Conservation (phyloP, 129 eudicot species). For the Flaveria sonorensis region DNA sequence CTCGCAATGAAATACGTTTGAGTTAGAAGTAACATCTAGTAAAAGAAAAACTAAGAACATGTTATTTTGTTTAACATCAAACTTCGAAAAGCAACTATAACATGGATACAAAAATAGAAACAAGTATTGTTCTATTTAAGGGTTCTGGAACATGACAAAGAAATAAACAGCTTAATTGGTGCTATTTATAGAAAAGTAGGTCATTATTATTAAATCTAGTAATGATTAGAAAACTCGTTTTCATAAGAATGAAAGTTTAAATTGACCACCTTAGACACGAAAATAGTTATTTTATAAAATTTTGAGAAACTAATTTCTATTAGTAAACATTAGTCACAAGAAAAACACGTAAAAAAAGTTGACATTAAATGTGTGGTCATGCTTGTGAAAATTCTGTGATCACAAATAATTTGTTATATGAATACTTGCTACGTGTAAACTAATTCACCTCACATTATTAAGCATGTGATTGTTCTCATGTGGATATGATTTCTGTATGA, state of each 20-base stretch:
- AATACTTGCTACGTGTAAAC: background rate
- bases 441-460: background rate
- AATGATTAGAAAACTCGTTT: background rate
- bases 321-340: background rate
- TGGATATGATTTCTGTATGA: background rate
- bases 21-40: too few species aligned
- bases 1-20: too few species aligned
- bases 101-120: too few species aligned
- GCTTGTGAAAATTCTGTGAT: background rate
- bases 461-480: background rate
- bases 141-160: too few species aligned
- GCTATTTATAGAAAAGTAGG: background rate
- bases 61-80: too few species aligned
- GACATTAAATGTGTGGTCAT: background rate
- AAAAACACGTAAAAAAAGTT: background rate
- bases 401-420: constrained; percentile 2
- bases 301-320: too few species aligned
- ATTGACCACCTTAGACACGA: background rate
- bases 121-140: too few species aligned
- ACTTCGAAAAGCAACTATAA: too few species aligned
- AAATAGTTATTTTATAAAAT: background rate
- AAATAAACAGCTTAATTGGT: too few species aligned
- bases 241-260: background rate
- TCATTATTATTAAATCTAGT: background rate
- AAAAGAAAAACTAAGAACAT: too few species aligned